A percentile compares a stretch with the other conserved stretches of the same genome.
Evolutionary conservation across 2,329 filamentous ascomycete genomes (phyloP).

Genomic region (Dactylellina parvicollis): DNA sequence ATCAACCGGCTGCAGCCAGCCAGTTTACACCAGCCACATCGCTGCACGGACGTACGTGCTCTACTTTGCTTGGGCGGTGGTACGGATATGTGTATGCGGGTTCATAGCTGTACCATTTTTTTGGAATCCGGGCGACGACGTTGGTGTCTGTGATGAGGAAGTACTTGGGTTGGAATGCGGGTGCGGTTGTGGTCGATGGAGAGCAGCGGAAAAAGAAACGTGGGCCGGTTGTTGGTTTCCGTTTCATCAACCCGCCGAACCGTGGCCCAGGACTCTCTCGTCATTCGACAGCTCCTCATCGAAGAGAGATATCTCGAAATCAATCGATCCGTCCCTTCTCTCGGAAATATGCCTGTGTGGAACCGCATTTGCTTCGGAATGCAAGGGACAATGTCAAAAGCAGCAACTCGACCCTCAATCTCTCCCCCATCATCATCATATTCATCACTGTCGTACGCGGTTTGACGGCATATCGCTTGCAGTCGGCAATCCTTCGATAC

Average conservation of each 20-base stretch:
- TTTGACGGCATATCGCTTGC: conserved; percentile 29
- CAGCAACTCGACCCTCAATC: too few species aligned
- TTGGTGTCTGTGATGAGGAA: conserved; percentile 19
- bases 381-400: conserved; percentile 29
- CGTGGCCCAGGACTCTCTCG: conserved; percentile 29
- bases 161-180: conserved; percentile 7
- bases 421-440: too few species aligned
- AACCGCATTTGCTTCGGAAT: conserved; percentile 9
- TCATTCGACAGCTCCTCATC: conserved; percentile 29
- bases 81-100: conserved; percentile 20
- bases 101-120: conserved; percentile 8
- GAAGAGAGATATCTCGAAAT: background rate
- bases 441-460: background rate
- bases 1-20: conserved; percentile 34
- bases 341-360: background rate
- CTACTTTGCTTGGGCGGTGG: conserved; percentile 40
- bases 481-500: conserved; percentile 17
- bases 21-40: conserved; percentile 54
- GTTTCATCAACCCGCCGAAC: conserved; percentile 18
- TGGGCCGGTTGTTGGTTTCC: conserved; percentile 17
- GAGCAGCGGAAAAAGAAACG: conserved; percentile 44
- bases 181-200: conserved; percentile 1
- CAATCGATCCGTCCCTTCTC: too few species aligned
- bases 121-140: conserved; percentile 24
- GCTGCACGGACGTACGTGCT: conserved; percentile 46